phyloP scores from a whole-genome alignment of 768 basidiomycete species.

The Mycena kentingensis region DNA sequence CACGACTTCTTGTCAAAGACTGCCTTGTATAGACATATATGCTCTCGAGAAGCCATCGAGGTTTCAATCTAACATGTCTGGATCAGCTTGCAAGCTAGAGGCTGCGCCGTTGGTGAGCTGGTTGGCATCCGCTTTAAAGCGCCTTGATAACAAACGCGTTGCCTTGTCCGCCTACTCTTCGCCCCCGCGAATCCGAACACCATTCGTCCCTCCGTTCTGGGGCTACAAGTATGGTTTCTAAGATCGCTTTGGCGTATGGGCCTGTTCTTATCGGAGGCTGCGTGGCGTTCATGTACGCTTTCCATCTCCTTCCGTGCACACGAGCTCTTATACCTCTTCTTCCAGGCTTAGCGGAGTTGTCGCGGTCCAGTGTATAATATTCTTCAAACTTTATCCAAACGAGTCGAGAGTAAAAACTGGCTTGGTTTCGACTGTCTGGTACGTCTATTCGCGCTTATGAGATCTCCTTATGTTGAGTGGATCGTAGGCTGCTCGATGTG shows the following conservation, averaged over 20 bases:
- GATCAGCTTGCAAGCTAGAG: not conserved
- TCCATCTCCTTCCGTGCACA: not conserved
- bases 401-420: constrained; percentile 20
- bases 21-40: not conserved
- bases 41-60: no score
- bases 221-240: not conserved
- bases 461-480: not conserved
- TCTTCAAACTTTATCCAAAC: constrained; percentile 29
- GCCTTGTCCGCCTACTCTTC: not conserved
- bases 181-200: not conserved
- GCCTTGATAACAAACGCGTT: not conserved
- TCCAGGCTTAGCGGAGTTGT: constrained; percentile 29
- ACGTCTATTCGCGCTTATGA: not conserved
- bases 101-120: not conserved
- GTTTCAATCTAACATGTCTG: constrained; percentile 5
- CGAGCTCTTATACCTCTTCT: not conserved
- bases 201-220: not conserved
- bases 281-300: constrained; percentile 26
- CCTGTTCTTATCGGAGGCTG: constrained; percentile 27
- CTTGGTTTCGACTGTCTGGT: constrained; percentile 21
- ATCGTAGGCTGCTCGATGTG: constrained; percentile 24
- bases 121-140: not conserved
- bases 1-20: no score
- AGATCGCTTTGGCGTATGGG: constrained; percentile 17
- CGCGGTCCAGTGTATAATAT: constrained; percentile 28